Evolutionary conservation across 768 basidiomycete species (phyloP).

Genomic region (Lactarius vividus): DNA sequence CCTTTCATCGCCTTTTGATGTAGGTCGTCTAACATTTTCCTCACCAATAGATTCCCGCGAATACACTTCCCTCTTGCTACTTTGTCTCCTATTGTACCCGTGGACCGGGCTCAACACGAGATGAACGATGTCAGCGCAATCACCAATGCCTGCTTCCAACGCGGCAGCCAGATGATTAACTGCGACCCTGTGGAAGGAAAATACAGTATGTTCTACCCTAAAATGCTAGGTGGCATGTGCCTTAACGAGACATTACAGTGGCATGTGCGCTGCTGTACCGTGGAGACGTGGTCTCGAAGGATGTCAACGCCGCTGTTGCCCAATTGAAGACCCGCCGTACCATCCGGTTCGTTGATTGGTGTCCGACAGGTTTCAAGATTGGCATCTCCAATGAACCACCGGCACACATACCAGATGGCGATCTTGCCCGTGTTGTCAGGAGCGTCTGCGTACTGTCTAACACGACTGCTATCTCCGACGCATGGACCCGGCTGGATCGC

Average conservation of each 20-base stretch:
- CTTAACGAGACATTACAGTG: slow-evolving; percentile 36
- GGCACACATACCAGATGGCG: slow-evolving; percentile 71
- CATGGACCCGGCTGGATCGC: slow-evolving; percentile 77
- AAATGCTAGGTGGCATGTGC: not conserved
- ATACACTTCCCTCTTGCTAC: slow-evolving; percentile 68
- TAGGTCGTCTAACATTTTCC: not conserved
- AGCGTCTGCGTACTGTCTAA: slow-evolving; percentile 79
- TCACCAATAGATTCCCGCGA: slow-evolving; percentile 46
- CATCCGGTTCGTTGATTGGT: slow-evolving; percentile 79
- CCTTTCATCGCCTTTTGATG: slow-evolving; percentile 23
- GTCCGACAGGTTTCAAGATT: slow-evolving; percentile 74
- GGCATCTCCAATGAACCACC: slow-evolving; percentile 81
- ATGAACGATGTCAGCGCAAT: slow-evolving; percentile 66
- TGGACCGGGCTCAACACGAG: slow-evolving; percentile 61
- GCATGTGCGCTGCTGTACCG: slow-evolving; percentile 71
- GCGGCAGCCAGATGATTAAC: slow-evolving; percentile 76
- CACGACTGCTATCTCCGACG: slow-evolving; percentile 66
- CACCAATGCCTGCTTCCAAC: slow-evolving; percentile 73
- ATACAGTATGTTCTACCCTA: slow-evolving; percentile 51
- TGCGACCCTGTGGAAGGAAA: slow-evolving; percentile 78
- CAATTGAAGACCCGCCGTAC: slow-evolving; percentile 77
- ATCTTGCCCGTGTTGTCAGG: slow-evolving; percentile 70
- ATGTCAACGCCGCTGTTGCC: slow-evolving; percentile 70
- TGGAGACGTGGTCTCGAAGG: slow-evolving; percentile 76
- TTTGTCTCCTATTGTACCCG: slow-evolving; percentile 62